phyloP scores from a whole-genome alignment of 2,329 filamentous ascomycete genomes.

The Colletotrichum endophyticum region DNA sequence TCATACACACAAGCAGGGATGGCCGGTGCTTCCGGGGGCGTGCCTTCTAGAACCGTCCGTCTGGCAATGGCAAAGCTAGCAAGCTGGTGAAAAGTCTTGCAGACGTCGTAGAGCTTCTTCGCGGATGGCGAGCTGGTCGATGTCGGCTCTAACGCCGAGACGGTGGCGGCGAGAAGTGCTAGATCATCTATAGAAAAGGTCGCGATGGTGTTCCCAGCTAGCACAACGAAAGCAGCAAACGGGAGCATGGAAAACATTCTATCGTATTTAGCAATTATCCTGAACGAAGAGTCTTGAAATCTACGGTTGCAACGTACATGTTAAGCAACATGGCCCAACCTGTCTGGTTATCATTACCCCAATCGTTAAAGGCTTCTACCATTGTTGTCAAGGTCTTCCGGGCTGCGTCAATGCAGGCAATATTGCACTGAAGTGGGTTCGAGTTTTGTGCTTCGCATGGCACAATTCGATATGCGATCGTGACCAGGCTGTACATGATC shows the following conservation, averaged over 20 bases:
- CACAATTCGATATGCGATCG: neutral
- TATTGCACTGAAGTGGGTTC: neutral
- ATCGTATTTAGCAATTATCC: neutral
- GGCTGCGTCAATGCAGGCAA: neutral
- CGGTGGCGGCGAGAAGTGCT: neutral
- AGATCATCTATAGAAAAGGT: neutral
- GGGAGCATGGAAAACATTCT: neutral
- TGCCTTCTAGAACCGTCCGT: neutral
- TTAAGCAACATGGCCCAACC: neutral
- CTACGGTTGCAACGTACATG: neutral
- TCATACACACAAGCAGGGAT: neutral
- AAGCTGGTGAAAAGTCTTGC: neutral
- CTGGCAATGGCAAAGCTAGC: neutral
- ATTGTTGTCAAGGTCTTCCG: neutral
- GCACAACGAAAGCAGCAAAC: neutral
- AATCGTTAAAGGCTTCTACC: neutral
- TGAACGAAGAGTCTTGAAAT: rapidly evolving
- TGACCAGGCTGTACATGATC: neutral
- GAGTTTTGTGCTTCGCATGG: neutral
- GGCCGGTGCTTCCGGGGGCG: neutral
- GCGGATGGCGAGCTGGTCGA: neutral
- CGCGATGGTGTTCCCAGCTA: neutral
- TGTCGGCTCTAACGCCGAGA: neutral
- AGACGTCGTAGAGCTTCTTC: neutral
- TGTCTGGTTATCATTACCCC: neutral